Conservation (phyloP, 495 filamentous ascomycete genomes). For the Neurospora sp. region DNA sequence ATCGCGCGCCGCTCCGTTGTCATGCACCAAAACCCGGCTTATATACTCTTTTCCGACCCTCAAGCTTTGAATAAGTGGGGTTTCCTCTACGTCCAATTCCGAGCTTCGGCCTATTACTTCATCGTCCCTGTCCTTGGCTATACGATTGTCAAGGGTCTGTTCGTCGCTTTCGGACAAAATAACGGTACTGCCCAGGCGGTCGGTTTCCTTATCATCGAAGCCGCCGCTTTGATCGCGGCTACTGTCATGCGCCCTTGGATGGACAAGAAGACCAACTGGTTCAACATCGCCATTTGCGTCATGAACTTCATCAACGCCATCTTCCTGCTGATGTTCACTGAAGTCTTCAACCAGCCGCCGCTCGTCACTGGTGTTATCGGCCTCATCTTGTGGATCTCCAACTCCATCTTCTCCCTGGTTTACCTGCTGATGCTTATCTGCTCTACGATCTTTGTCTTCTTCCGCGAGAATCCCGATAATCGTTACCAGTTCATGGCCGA, state of each 20-base stretch:
- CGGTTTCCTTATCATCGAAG: slow-evolving; percentile 77
- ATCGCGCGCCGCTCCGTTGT: slow-evolving; percentile 81
- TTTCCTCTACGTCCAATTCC: slow-evolving; percentile 96
- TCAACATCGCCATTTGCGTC: slow-evolving; percentile 87
- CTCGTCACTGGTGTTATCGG: slow-evolving; percentile 90
- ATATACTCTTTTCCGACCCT: slow-evolving; percentile 95
- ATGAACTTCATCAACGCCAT: slow-evolving; percentile 88
- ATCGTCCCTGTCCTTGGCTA: slow-evolving; percentile 77
- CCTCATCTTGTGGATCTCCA: slow-evolving; percentile 88
- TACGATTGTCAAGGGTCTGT: slow-evolving; percentile 77
- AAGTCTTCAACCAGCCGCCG: slow-evolving; percentile 77
- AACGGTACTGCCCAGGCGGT: slow-evolving; percentile 70
- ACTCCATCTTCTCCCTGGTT: slow-evolving; percentile 76
- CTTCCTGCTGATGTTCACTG: slow-evolving; percentile 76
- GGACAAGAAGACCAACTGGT: slow-evolving; percentile 98
- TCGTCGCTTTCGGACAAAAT: slow-evolving; percentile 74
- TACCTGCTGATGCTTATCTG: slow-evolving; percentile 81
- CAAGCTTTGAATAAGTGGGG: slow-evolving; percentile 95
- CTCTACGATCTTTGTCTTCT: slow-evolving; percentile 71
- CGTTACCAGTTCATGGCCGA: slow-evolving; percentile 97
- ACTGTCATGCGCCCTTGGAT: slow-evolving; percentile 89
- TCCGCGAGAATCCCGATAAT: slow-evolving; percentile 91
- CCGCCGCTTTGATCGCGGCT: slow-evolving; percentile 64
- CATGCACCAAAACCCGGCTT: slow-evolving; percentile 96
- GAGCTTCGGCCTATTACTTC: slow-evolving; percentile 95